Base-by-base conservation (phyloP, 1,139 yeast species). In the Citeromyces siamensis region DNA sequence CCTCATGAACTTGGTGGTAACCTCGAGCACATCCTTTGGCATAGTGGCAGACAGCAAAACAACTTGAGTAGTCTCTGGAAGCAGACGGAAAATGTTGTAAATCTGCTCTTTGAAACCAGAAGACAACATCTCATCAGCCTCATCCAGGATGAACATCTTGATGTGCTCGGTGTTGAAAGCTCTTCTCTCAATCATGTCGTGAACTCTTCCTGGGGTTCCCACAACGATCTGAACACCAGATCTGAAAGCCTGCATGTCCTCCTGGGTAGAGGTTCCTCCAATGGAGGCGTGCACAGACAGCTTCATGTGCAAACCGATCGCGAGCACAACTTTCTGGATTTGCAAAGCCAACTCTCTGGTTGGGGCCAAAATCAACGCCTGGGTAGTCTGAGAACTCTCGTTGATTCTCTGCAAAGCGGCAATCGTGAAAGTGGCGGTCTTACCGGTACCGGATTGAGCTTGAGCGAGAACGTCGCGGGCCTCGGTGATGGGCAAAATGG, bases 401-500 rank as follows among this genome's bases (percentile, higher is more conserved):
- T 85, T 94, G 52, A 86, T 80, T 74, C 86, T 83, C 73, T 88
- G 95, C 63, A 90, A 75, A 54, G 94, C 90, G 54, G 95, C 82
- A 55, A 90, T 88, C 62, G 97, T 81, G 78, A 90, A 90, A 50
- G 98, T 90, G 58, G 97, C 98, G 46, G 98, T 90, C 73, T 90
- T 90, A 79, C 98, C 98, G 49, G 98, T 90, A 79, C 98, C 98
- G 40, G 97, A 88, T 74, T 90, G 98, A 51, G 97, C 96, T 68
- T 90, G 98, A 50, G 97, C 98, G 56, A 90, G 76, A 42, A 88
- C 95, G 64, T 90, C 98, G 66, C 90, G 78, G 50, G 95, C 95
- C 64, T 84, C 93, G 58, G 90, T 80, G 63, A 90, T 86, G 60
- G 95, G 98, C 59, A 83, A 71, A 55, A 90, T 90, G 47, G 98